A percentile compares a stretch with the other conserved stretches of the same genome.
phyloP scores from a whole-genome alignment of 257 asterid species.

The Solanum paucissectum region DNA sequence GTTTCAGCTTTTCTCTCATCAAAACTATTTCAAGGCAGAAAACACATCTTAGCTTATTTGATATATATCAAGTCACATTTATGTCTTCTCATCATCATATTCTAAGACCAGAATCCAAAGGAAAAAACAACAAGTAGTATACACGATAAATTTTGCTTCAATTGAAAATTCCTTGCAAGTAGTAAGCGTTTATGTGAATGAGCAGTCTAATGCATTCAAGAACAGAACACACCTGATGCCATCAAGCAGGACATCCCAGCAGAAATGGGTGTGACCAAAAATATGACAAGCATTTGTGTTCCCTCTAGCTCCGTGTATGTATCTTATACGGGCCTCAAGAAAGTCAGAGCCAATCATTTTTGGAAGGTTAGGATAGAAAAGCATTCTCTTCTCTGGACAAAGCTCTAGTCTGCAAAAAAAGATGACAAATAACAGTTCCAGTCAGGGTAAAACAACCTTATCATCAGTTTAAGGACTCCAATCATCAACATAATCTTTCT shows the following conservation, averaged over 20 bases:
- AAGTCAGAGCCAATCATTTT: conserved; percentile 69
- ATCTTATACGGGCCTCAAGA: conserved; percentile 69
- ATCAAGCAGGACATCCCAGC: conserved; percentile 71
- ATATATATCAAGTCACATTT: not conserved
- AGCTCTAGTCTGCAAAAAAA: conserved; percentile 61
- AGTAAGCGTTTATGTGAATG: not conserved
- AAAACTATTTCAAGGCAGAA: not conserved
- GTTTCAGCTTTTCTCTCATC: not conserved
- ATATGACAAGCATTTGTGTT: conserved; percentile 51
- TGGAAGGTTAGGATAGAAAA: conserved; percentile 87
- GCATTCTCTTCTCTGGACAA: conserved; percentile 96
- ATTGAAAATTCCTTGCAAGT: not conserved
- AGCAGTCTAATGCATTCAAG: not conserved
- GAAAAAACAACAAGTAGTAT: not conserved
- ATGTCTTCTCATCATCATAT: not conserved
- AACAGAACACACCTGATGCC: conserved; percentile 62
- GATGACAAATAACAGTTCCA: not conserved
- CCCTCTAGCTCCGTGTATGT: conserved; percentile 47
- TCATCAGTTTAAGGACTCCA: not conserved
- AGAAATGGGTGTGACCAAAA: conserved; percentile 89
- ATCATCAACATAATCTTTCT: not conserved
- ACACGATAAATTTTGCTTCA: not conserved
- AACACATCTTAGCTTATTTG: not conserved
- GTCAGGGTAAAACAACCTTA: not conserved
- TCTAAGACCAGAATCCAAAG: not conserved